Percentiles rank a stretch among this genome's conserved stretches.
phyloP scores from a whole-genome alignment of 2,329 filamentous ascomycete species.

The Aspergillus thermomutatus region DNA sequence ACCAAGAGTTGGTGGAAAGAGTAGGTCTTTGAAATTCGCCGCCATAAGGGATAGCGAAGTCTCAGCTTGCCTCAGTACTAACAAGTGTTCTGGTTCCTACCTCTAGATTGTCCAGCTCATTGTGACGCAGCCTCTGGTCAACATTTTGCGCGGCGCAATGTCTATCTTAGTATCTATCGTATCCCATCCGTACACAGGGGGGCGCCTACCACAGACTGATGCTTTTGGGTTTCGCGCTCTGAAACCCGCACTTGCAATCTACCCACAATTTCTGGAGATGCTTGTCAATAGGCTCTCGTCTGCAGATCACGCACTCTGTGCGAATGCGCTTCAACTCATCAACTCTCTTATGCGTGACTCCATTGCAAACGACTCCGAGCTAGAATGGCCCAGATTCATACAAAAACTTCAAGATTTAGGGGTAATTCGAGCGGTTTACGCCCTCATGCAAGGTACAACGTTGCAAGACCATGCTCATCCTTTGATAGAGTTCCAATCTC shows the following conservation, averaged over 20 bases:
- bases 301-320: constrained; percentile 91
- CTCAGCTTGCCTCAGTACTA: neutral
- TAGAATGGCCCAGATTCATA: constrained; percentile 94
- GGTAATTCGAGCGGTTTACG: constrained; percentile 86
- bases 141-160: constrained; percentile 95
- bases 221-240: constrained; percentile 85
- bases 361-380: constrained; percentile 69
- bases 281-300: constrained; percentile 88
- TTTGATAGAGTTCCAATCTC: constrained; percentile 84
- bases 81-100: constrained; percentile 2
- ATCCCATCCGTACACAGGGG: constrained; percentile 68
- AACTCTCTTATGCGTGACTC: constrained; percentile 94
- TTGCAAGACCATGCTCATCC: constrained; percentile 88
- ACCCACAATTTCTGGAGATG: constrained; percentile 92
- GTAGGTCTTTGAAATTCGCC: constrained; percentile 43
- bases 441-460: constrained; percentile 89
- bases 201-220: constrained; percentile 52
- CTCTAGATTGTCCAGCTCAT: constrained; percentile 79
- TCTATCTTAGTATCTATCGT: constrained; percentile 93
- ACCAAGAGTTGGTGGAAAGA: constrained; percentile 54
- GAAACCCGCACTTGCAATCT: constrained; percentile 84
- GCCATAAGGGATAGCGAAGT: neutral
- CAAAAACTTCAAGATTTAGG: constrained; percentile 90
- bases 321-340: constrained; percentile 90
- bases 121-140: constrained; percentile 92